Conservation (phyloP, 2,329 filamentous ascomycete species). For the Didymellaceae sp. region DNA sequence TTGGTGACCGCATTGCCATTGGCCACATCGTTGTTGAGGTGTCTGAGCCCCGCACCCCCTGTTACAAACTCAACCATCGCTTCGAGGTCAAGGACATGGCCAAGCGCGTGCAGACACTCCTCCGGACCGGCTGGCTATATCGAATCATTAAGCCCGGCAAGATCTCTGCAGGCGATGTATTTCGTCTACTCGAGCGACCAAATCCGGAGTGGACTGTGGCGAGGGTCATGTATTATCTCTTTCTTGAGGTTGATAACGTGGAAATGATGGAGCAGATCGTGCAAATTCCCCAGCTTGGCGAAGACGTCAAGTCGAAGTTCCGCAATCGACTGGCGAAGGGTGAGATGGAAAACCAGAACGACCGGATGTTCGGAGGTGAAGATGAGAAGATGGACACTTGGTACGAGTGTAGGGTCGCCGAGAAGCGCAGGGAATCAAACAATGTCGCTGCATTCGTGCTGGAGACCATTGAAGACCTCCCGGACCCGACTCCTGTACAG, state of each 20-base stretch:
- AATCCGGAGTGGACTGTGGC: conserved; percentile 69
- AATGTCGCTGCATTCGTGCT: conserved; percentile 61
- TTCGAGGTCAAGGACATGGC: conserved; percentile 70
- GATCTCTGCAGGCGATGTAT: conserved; percentile 63
- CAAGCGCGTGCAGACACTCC: conserved; percentile 61
- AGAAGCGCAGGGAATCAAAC: conserved; percentile 60
- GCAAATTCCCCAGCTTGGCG: conserved; percentile 55
- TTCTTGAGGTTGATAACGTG: conserved; percentile 59
- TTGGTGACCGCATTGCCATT: conserved; percentile 66
- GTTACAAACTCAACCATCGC: conserved; percentile 73
- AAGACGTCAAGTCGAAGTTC: conserved; percentile 61
- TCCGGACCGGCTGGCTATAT: conserved; percentile 71
- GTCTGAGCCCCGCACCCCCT: conserved; percentile 67
- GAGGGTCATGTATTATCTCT: conserved; percentile 67
- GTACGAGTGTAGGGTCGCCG: conserved; percentile 53
- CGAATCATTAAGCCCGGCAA: conserved; percentile 63
- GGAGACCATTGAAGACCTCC: conserved; percentile 52
- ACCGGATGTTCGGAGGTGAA: conserved; percentile 36
- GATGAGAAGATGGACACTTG: conserved; percentile 42
- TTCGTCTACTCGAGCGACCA: conserved; percentile 61
- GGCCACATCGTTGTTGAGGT: conserved; percentile 62
- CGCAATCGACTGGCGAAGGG: conserved; percentile 59
- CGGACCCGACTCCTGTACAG: conserved; percentile 41
- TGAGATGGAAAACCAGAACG: conserved; percentile 38
- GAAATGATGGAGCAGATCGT: conserved; percentile 53